These are phyloP conservation scores for Rubia peregrina DNA, from an alignment of 305 asterid species.

Conservation along the genomic window DNA sequence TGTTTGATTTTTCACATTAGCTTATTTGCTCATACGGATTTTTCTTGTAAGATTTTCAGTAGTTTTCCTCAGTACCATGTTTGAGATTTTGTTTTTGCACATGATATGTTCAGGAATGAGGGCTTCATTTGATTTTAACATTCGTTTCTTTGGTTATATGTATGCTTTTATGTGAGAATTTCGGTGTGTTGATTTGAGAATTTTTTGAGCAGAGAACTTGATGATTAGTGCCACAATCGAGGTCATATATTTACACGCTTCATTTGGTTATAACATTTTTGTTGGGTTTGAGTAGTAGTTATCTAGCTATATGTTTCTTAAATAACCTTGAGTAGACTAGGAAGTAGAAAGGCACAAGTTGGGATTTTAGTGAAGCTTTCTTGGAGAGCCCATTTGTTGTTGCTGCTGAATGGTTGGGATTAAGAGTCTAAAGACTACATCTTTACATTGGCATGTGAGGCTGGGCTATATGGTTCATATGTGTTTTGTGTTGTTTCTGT, in stretches of 20 bases:
- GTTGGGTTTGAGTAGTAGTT: not conserved
- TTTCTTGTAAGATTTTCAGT: too few relatives aligned
- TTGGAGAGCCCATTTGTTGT: not conserved
- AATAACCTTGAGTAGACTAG: not conserved
- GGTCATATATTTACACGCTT: not conserved
- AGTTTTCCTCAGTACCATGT: too few relatives aligned
- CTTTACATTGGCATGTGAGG: not conserved
- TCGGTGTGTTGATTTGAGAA: not conserved
- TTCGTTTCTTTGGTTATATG: not conserved
- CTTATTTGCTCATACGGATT: too few relatives aligned
- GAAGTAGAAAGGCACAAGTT: not conserved
- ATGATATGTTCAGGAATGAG: not conserved
- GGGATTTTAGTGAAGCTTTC: slow-evolving; percentile 2
- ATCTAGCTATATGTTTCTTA: not conserved
- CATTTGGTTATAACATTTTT: not conserved
- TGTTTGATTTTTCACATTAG: not conserved
- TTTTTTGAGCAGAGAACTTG: not conserved
- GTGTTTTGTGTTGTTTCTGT: not conserved
- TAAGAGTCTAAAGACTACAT: not conserved
- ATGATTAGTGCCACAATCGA: not conserved
- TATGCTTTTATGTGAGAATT: not conserved
- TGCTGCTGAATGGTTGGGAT: not conserved
- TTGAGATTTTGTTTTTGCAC: too few relatives aligned
- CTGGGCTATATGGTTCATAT: not conserved
- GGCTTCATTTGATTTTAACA: slow-evolving; percentile 8